Evolutionary conservation across 805 yeast species (phyloP).

Genomic region (Candida suzukii): DNA sequence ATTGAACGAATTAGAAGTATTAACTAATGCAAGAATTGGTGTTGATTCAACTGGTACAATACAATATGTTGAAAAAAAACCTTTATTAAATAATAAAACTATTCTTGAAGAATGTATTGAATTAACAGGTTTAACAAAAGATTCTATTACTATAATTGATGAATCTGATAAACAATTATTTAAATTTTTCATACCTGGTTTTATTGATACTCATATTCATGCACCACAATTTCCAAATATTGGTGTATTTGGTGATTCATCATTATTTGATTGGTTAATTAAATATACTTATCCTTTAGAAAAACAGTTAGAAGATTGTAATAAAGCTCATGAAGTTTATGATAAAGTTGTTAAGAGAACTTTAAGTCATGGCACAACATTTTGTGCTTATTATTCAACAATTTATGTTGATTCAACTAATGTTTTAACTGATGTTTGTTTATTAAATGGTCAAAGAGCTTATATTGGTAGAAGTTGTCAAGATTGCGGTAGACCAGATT

Average conservation of each 20-base stretch:
- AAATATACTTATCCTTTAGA: conserved; percentile 89
- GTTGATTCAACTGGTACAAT: conserved; percentile 55
- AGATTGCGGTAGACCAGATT: conserved; percentile 76
- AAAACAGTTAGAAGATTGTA: conserved; percentile 48
- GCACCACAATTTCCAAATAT: conserved; percentile 80
- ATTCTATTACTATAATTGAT: conserved; percentile 26
- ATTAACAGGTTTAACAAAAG: conserved; percentile 2
- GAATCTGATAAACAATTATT: conserved; percentile 42
- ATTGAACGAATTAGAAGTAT: conserved; percentile 49
- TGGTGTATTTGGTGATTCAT: conserved; percentile 79
- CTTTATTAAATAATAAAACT: neutral
- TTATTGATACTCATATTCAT: conserved; percentile 76
- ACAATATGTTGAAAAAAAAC: conserved; percentile 19
- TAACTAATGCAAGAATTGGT: conserved; percentile 52
- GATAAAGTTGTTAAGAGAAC: conserved; percentile 62
- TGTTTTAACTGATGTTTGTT: conserved; percentile 65
- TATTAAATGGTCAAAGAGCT: conserved; percentile 73
- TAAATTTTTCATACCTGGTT: conserved; percentile 74
- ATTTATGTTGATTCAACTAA: conserved; percentile 73
- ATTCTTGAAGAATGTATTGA: neutral
- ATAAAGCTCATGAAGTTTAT: conserved; percentile 57
- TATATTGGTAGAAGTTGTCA: conserved; percentile 91
- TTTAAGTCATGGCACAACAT: conserved; percentile 77
- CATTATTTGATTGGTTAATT: conserved; percentile 83
- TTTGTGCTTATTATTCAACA: conserved; percentile 89